Evolutionary conservation across 1,284 basidiomycete species (phyloP), one percentile per base, ranked within the genome.

Genomic region (Microbotryum scabiosae): DNA sequence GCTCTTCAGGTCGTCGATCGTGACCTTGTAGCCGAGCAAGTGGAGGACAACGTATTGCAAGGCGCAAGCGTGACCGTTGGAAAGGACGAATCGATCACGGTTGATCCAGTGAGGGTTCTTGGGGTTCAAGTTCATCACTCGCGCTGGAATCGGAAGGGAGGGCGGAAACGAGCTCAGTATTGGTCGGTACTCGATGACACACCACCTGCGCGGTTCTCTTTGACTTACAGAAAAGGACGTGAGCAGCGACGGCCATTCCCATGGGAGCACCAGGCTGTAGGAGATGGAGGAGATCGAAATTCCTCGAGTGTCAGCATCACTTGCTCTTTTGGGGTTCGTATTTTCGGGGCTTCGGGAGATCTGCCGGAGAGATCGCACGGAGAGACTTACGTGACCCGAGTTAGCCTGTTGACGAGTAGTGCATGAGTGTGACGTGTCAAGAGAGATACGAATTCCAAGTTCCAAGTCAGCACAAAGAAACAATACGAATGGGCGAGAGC

Each of bases 51-150:
- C 84, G 75, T 91, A 91, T 77, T 88, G 87, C 46, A 77, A 72
- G 21, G 73, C 73, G 68, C 76, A 76, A 28, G 70, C 76, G 71
- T 71, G 88, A 60, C 87, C 87, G 69, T 88, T 89, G 64, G 87
- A 90, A 64, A 91, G 82, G 63, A 91, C 88, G 70, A 90, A 90
- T 73, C 85, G 82, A 80, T 93, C 90, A 62, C 90, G 85, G 78
- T 90, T 90, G 78, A 85, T 86, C 91, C 91, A 96, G 76, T 89
- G 85, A 57, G 90, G 84, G 79, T 82, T 86, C 77, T 85, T 85
- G 62, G 90, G 87, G 79, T 91, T 93, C 71, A 84, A 84, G 69
- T 62, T 54, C 53, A 68, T 56, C 57, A 64, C 66, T 52, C 62
- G 64, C 47, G 59, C 65, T 67, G 49, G 6, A n/a, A 10, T 20